Conservation (phyloP, 2,329 filamentous ascomycete genomes). For the Simplicillium aogashimaense region DNA sequence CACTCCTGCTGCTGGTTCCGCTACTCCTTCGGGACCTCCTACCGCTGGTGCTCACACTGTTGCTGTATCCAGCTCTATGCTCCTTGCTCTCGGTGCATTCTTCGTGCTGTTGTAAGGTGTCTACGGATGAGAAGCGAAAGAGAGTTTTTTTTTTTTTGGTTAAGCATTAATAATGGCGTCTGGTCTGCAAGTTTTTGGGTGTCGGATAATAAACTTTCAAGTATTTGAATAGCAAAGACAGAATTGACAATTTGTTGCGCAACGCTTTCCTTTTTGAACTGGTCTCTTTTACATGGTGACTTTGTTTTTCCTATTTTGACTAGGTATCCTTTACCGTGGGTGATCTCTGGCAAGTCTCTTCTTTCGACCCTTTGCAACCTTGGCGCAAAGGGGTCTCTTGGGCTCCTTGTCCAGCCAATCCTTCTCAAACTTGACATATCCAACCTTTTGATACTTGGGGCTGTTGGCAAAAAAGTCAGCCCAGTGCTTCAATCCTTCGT, state of each 20-base stretch:
- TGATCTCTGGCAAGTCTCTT: slow-evolving; percentile 25
- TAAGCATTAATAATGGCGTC: no score
- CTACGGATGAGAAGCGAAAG: no score
- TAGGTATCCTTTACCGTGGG: not conserved
- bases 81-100: slow-evolving; percentile 31
- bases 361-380: slow-evolving; percentile 49
- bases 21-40: slow-evolving; percentile 10
- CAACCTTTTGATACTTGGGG: slow-evolving; percentile 73
- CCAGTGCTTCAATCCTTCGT: slow-evolving; percentile 69
- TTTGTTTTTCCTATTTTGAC: not conserved
- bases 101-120: slow-evolving; percentile 18
- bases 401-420: slow-evolving; percentile 54
- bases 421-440: slow-evolving; percentile 55
- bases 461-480: slow-evolving; percentile 70
- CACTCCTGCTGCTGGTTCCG: not conserved
- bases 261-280: not conserved
- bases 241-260: not conserved
- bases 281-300: not conserved
- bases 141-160: not conserved
- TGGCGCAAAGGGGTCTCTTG: slow-evolving; percentile 56
- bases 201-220: not conserved
- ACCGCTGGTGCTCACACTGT: slow-evolving; percentile 12
- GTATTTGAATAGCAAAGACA: not conserved
- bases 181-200: not conserved
- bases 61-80: slow-evolving; percentile 27